These are phyloP conservation scores for Chaetomiaceae sp. DNA, from an alignment of 2,329 filamentous ascomycete species.

Conservation along the genomic window DNA sequence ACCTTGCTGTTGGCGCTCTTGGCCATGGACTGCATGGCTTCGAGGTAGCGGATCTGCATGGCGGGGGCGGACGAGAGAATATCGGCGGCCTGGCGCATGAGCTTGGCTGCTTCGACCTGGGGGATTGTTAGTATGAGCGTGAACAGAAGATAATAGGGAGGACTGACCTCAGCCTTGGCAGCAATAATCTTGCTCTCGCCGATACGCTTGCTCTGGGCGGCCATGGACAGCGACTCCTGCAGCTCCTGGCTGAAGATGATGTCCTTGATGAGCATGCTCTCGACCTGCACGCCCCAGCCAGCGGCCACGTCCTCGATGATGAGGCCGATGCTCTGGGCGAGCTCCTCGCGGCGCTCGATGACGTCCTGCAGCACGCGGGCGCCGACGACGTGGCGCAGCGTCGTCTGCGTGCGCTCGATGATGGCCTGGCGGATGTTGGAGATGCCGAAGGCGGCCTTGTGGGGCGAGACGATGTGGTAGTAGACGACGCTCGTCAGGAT, in stretches of 20 bases:
- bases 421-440: slow-evolving; percentile 93
- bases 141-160: neutral
- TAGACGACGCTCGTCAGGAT: slow-evolving; percentile 96
- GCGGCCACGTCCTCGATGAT: slow-evolving; percentile 95
- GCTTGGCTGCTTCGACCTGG: slow-evolving; percentile 83
- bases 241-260: slow-evolving; percentile 95
- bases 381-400: slow-evolving; percentile 91
- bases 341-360: slow-evolving; percentile 95
- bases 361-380: slow-evolving; percentile 95
- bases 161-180: slow-evolving; percentile 72
- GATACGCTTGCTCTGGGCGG: slow-evolving; percentile 95
- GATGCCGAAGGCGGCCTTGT: slow-evolving; percentile 97
- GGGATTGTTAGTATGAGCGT: neutral
- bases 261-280: slow-evolving; percentile 99
- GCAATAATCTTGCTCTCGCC: slow-evolving; percentile 98
- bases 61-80: slow-evolving; percentile 87
- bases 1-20: slow-evolving; percentile 87
- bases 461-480: slow-evolving; percentile 92
- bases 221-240: slow-evolving; percentile 96
- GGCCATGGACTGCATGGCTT: slow-evolving; percentile 98
- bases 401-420: slow-evolving; percentile 95
- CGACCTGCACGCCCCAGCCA: slow-evolving; percentile 93
- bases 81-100: slow-evolving; percentile 90
- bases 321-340: slow-evolving; percentile 89
- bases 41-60: slow-evolving; percentile 97